Base-by-base conservation (phyloP, 352 stramenopile genomes). In the Globisporangium sylvaticum region DNA sequence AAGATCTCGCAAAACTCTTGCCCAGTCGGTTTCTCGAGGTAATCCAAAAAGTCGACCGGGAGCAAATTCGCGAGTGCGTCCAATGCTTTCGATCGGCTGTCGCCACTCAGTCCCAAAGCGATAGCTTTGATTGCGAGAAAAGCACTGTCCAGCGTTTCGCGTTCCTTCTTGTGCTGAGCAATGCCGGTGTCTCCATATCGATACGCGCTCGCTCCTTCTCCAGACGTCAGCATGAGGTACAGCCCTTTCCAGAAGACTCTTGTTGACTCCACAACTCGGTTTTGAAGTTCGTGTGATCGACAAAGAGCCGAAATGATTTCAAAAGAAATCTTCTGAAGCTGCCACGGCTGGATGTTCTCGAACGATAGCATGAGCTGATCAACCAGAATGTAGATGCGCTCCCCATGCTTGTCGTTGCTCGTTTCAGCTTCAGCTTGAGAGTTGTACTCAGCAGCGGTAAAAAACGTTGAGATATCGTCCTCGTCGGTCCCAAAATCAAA, bases 241-340 rank as follows among this genome's bases (percentile, higher is more conserved):
- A 94, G 65, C 2, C 79, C 82, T 67, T 90, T 87, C 86, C 86
- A 94, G 61, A 94, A 94, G 12, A 94, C 64, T 10, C 85, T 76
- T 6, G 83, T 91, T 22, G 74, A 81, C 27, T 71, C 60, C 42
- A 92, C 78, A 15, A 94, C 84, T 69, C 91, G 79, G 22, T 88
- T 68, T 62, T 91, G 86, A 0, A 94, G 67, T 6, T 74, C 72
- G 15, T 46, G 68, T 42, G 76, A 87, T 12, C 71, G 70, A 53
- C 83, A 92, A 32, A 94, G 70, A n/a, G 83, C 81, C 27, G 81
- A 79, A 31, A 89, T 84, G 44, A 92, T 88, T 31, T 88, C 84
- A 68, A 90, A 94, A 12, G 86, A 86, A 32, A 89, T 68, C 50
- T 90, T 89, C 29, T 93, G 85, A 20, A 92, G 84, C 55, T 89